These are phyloP conservation scores for Penicillium crustosum DNA, from an alignment of 2,329 filamentous ascomycete genomes.

Conservation along the genomic window DNA sequence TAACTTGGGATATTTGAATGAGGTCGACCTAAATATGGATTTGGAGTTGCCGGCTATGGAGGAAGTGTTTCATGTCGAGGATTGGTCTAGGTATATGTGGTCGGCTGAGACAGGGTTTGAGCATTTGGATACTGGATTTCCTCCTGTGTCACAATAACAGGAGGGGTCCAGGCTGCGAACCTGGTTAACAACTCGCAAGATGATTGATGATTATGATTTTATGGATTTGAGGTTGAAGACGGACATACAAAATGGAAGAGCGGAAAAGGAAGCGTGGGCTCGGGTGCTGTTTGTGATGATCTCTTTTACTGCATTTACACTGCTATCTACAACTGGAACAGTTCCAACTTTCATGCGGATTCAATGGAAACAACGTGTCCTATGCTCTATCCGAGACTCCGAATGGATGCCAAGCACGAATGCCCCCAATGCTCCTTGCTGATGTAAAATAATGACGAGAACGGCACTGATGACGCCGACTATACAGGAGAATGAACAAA, in stretches of 20 bases:
- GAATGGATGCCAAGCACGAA: conserved; percentile 14
- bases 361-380: not conserved
- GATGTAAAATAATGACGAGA: conserved; percentile 22
- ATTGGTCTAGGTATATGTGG: conserved; percentile 30
- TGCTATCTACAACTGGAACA: not conserved
- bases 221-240: not conserved
- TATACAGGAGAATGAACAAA: conserved; percentile 2
- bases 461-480: conserved; percentile 10
- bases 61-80: conserved; percentile 24
- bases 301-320: not conserved
- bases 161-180: conserved; percentile 11
- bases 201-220: conserved; percentile 20
- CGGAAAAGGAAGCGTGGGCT: not conserved
- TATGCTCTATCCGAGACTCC: conserved; percentile 12
- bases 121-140: conserved; percentile 25
- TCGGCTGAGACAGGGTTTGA: conserved; percentile 27
- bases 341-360: not conserved
- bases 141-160: conserved; percentile 20
- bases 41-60: conserved; percentile 19
- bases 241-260: not conserved
- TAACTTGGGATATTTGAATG: conserved; percentile 16
- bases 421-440: conserved; percentile 21
- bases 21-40: conserved; percentile 23
- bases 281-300: not conserved
- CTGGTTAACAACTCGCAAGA: conserved; percentile 5